Evolutionary conservation across 2,329 filamentous ascomycete species (phyloP).

Genomic region (Penicillium sp.): DNA sequence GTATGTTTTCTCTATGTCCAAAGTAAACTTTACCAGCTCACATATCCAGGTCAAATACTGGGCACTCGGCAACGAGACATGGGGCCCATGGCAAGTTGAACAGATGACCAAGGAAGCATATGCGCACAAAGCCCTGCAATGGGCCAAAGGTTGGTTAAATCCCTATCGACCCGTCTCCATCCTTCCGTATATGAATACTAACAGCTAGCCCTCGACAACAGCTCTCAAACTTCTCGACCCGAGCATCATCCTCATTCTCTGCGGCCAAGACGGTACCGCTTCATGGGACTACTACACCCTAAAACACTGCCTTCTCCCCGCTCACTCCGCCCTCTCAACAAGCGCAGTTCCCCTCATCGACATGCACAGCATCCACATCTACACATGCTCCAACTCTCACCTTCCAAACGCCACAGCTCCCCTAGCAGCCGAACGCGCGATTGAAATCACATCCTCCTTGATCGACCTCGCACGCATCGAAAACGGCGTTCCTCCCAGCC

Average conservation of each 20-base stretch:
- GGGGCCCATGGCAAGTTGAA: slow-evolving; percentile 61
- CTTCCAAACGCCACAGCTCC: slow-evolving; percentile 63
- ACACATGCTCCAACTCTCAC: slow-evolving; percentile 63
- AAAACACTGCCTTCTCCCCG: slow-evolving; percentile 63
- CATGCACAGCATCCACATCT: slow-evolving; percentile 80
- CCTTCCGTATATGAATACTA: background rate
- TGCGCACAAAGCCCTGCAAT: slow-evolving; percentile 59
- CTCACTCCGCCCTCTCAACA: slow-evolving; percentile 44
- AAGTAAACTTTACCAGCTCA: slow-evolving; percentile 9
- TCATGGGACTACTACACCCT: slow-evolving; percentile 74
- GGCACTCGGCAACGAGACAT: slow-evolving; percentile 75
- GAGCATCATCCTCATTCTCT: slow-evolving; percentile 68
- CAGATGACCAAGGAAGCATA: slow-evolving; percentile 62
- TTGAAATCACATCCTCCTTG: slow-evolving; percentile 66
- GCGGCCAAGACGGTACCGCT: slow-evolving; percentile 68
- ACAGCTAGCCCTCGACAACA: slow-evolving; percentile 1
- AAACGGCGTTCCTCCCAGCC: slow-evolving; percentile 55
- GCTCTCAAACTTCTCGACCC: slow-evolving; percentile 58
- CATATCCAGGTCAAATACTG: slow-evolving; percentile 68
- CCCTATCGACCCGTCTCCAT: slow-evolving; percentile 2
- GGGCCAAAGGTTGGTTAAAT: slow-evolving; percentile 52
- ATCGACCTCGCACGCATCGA: slow-evolving; percentile 75
- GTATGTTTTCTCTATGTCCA: slow-evolving; percentile 31
- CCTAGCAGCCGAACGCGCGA: slow-evolving; percentile 69
- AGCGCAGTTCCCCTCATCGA: slow-evolving; percentile 58